These are phyloP conservation scores for Neurospora tetrasperma DNA, from an alignment of 495 filamentous ascomycete species.

Conservation along the genomic window DNA sequence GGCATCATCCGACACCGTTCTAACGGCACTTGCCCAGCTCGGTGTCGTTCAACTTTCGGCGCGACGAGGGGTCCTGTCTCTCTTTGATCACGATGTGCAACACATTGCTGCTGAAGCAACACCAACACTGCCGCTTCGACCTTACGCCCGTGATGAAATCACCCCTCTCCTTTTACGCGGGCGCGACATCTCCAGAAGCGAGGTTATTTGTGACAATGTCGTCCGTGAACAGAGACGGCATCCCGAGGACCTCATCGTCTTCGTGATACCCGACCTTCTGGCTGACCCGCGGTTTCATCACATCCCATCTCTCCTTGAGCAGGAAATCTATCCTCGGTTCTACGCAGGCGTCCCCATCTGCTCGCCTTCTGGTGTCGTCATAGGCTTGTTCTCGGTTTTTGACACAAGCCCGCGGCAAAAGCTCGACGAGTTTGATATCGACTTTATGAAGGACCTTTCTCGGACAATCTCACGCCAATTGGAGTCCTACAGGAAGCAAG, in stretches of 20 bases:
- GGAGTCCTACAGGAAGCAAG: constrained; percentile 45
- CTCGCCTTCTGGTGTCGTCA: constrained; percentile 55
- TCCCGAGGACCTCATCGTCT: constrained; percentile 28
- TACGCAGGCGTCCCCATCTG: constrained; percentile 59
- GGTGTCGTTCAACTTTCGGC: constrained; percentile 43
- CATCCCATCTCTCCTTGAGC: constrained; percentile 9
- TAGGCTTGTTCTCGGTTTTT: constrained; percentile 60
- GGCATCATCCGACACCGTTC: constrained; percentile 43
- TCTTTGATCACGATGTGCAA: constrained; percentile 49
- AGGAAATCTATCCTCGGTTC: constrained; percentile 40
- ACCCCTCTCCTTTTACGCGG: constrained; percentile 33
- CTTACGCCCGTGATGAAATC: constrained; percentile 22
- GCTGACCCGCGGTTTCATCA: constrained; percentile 38
- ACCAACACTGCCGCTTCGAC: constrained; percentile 37
- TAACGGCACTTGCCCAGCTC: constrained; percentile 55
- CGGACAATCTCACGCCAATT: constrained; percentile 53
- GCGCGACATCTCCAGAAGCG: constrained; percentile 30
- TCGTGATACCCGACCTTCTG: constrained; percentile 41
- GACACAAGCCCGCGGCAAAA: constrained; percentile 44
- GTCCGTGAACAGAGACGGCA: constrained; percentile 7
- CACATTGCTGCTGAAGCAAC: constrained; percentile 58
- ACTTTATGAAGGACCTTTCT: constrained; percentile 40
- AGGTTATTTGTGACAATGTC: constrained; percentile 40
- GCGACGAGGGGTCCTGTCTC: constrained; percentile 46
- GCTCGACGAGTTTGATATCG: constrained; percentile 25